Evolutionary conservation across 441 rosid species (phyloP).

Genomic region (Corymbia calophylla): DNA sequence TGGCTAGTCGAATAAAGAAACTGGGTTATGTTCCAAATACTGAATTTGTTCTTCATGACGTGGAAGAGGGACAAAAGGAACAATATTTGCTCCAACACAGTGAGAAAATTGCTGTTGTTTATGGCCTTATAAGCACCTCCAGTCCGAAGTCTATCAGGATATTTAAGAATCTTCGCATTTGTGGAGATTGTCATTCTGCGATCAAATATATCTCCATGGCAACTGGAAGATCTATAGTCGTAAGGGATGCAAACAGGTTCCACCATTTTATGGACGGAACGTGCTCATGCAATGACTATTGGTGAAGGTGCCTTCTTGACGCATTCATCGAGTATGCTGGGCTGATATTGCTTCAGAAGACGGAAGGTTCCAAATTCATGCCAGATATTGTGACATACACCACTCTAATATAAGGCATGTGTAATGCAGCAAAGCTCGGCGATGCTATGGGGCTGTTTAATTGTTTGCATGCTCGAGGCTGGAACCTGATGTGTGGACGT

Average conservation of each 20-base stretch:
- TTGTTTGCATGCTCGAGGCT: not conserved
- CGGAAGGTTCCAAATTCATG: not conserved
- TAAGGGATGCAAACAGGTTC: not conserved
- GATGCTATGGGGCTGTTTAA: not conserved
- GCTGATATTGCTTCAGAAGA: not conserved
- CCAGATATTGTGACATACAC: not conserved
- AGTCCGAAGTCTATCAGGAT: not conserved
- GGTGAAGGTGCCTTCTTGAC: no score
- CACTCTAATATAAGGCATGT: not conserved
- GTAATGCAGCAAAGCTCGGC: not conserved
- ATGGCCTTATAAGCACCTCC: not conserved
- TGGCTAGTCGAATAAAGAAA: not conserved
- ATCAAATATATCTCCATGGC: not conserved
- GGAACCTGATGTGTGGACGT: not conserved
- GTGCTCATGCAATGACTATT: not conserved
- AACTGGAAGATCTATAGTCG: not conserved
- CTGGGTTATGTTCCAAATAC: not conserved
- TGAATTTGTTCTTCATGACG: not conserved
- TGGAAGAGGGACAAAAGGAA: not conserved
- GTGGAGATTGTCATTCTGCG: not conserved
- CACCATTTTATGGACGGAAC: not conserved
- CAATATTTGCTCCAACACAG: not conserved
- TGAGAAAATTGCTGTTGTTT: not conserved
- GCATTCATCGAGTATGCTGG: no score
- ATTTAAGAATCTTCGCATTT: not conserved